Percentiles rank a stretch among this genome's conserved stretches.
Evolutionary conservation across 345 rosid species (phyloP).

Genomic region (Salix suchowensis): DNA sequence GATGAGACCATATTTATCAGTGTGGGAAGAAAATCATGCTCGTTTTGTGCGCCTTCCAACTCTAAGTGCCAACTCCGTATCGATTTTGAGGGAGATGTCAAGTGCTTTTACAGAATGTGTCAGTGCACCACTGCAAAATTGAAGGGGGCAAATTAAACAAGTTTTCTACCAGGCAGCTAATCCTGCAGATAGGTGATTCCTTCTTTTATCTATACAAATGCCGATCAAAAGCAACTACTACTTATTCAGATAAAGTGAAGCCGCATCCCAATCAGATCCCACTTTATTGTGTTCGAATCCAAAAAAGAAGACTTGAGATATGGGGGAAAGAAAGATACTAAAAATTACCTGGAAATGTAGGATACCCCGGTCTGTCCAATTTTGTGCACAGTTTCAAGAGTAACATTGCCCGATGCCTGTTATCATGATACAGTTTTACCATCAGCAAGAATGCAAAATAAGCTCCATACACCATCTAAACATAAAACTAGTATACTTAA

Average conservation of each 20-base stretch:
- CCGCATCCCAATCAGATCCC: neutral
- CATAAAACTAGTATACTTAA: neutral
- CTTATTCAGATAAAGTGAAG: neutral
- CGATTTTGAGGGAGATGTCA: constrained; percentile 89
- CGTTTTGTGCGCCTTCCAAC: constrained; percentile 92
- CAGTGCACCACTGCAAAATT: constrained; percentile 69
- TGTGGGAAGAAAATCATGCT: constrained; percentile 37
- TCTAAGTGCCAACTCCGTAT: constrained; percentile 77
- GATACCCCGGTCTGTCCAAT: constrained; percentile 95
- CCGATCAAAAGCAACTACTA: neutral
- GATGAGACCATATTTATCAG: neutral
- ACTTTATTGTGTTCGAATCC: neutral
- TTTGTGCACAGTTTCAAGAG: constrained; percentile 80
- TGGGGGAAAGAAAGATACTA: neutral
- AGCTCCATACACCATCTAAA: neutral
- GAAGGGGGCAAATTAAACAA: neutral
- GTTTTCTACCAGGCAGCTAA: neutral
- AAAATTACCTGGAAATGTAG: constrained; percentile 74
- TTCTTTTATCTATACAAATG: neutral
- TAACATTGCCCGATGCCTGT: constrained; percentile 95
- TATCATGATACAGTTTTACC: constrained; percentile 13
- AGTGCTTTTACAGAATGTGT: constrained; percentile 93
- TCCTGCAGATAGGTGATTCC: too few species aligned
- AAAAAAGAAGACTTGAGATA: neutral
- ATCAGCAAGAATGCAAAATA: constrained; percentile 3